Conservation (phyloP, 805 yeast species). For the Cyberlindnera euphorbiae region DNA sequence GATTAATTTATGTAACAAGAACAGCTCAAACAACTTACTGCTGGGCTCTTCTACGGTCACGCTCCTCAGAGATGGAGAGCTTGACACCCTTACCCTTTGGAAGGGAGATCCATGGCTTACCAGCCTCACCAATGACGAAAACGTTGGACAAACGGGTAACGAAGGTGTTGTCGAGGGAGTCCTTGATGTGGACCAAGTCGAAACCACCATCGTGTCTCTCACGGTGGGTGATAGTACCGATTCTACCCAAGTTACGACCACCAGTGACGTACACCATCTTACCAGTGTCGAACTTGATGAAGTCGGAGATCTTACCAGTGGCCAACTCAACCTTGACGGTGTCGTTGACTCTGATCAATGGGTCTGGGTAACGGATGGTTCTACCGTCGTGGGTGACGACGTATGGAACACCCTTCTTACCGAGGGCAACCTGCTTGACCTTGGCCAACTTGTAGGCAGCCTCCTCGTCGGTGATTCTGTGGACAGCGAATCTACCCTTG, state of each 20-base stretch:
- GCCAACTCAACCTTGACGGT: constrained; percentile 96
- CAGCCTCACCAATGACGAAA: constrained; percentile 92
- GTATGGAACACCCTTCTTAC: constrained; percentile 98
- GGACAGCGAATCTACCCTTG: constrained; percentile 99
- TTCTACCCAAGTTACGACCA: constrained; percentile 98
- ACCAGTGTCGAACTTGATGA: constrained; percentile 90
- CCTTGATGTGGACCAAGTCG: constrained; percentile 96
- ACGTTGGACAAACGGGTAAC: constrained; percentile 93
- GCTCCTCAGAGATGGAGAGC: constrained; percentile 93
- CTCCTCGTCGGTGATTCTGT: constrained; percentile 99
- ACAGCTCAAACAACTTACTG: constrained; percentile 14
- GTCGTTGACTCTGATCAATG: constrained; percentile 93
- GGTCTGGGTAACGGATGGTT: constrained; percentile 99
- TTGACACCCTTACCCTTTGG: constrained; percentile 99
- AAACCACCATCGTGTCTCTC: constrained; percentile 98
- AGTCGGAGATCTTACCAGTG: constrained; percentile 88
- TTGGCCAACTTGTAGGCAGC: constrained; percentile 97
- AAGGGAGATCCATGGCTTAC: constrained; percentile 89
- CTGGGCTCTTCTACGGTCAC: constrained; percentile 96
- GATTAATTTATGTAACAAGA: not conserved
- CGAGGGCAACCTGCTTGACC: constrained; percentile 97
- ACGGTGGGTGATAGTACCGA: constrained; percentile 93
- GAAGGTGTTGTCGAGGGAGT: constrained; percentile 88
- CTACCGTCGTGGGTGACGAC: constrained; percentile 99
- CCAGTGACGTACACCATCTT: constrained; percentile 90